These are phyloP conservation scores for Cyclocybe cylindracea DNA, from an alignment of 768 basidiomycete species.

Conservation along the genomic window DNA sequence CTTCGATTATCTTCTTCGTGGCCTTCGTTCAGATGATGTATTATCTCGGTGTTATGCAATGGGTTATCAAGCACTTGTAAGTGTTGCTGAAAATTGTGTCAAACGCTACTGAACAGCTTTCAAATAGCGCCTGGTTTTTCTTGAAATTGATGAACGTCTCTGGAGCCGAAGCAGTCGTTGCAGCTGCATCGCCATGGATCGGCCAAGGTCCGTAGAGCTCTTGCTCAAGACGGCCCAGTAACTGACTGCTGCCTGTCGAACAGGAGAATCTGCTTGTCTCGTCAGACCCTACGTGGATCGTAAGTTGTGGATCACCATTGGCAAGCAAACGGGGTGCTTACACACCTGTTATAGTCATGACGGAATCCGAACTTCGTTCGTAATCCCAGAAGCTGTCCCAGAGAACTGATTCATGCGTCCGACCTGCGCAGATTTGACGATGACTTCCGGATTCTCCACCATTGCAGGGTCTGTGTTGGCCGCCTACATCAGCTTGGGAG, in stretches of 20 bases:
- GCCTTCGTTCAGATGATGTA: constrained; percentile 92
- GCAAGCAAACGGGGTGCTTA: not conserved
- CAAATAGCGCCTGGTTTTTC: constrained; percentile 79
- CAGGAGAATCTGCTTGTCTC: constrained; percentile 78
- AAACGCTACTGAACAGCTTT: constrained; percentile 25
- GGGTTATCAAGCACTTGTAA: constrained; percentile 85
- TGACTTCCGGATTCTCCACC: constrained; percentile 93
- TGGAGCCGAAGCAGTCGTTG: constrained; percentile 90
- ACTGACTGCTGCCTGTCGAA: constrained; percentile 19
- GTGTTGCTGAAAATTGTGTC: constrained; percentile 17
- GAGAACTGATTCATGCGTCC: constrained; percentile 14
- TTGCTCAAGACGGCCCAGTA: not conserved
- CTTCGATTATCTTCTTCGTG: constrained; percentile 91
- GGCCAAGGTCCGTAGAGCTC: constrained; percentile 57
- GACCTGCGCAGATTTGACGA: constrained; percentile 54
- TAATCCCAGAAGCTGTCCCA: constrained; percentile 17
- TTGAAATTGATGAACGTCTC: constrained; percentile 87
- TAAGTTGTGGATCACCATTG: constrained; percentile 19
- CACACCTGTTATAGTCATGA: constrained; percentile 57
- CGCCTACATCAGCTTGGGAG: constrained; percentile 80
- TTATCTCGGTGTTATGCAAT: constrained; percentile 91
- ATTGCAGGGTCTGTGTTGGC: constrained; percentile 89
- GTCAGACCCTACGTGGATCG: constrained; percentile 81
- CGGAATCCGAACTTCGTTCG: constrained; percentile 72
- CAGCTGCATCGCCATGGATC: constrained; percentile 87